Conservation (phyloP, 2,329 filamentous ascomycete species). For the Fusarium euwallaceae region DNA sequence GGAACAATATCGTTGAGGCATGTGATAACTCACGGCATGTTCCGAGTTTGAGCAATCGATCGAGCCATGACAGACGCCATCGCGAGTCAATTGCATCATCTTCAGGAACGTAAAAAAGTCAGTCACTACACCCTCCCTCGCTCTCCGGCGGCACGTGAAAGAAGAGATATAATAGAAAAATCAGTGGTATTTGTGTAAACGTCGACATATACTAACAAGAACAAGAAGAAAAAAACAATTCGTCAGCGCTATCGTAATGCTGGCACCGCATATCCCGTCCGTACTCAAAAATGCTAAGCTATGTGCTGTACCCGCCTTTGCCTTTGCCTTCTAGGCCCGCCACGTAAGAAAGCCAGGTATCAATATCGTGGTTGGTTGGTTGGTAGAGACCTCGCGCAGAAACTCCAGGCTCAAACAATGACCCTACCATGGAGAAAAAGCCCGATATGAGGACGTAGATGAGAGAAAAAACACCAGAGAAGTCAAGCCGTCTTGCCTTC, state of each 20-base stretch:
- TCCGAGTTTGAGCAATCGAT: not conserved
- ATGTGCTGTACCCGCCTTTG: not conserved
- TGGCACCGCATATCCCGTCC: constrained; percentile 7
- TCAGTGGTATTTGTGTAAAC: not conserved
- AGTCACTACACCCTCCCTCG: not conserved
- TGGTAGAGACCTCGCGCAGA: constrained; percentile 11
- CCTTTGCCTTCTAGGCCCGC: constrained; percentile 8
- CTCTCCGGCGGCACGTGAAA: not conserved
- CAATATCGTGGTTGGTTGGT: constrained; percentile 2
- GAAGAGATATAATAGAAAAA: not conserved
- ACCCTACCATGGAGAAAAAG: not conserved
- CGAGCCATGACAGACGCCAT: not conserved
- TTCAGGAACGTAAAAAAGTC: not conserved
- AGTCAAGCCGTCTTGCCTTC: not conserved
- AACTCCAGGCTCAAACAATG: constrained; percentile 26
- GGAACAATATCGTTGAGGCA: not conserved
- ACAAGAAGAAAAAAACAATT: not conserved
- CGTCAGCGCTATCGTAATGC: constrained; percentile 24
- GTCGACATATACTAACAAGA: constrained; percentile 9
- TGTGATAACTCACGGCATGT: not conserved
- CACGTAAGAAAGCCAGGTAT: constrained; percentile 7
- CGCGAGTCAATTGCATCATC: constrained; percentile 26
- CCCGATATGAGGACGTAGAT: constrained; percentile 16
- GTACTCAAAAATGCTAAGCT: constrained; percentile 31
- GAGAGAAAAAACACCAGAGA: constrained; percentile 1